phyloP scores from a whole-genome alignment of 768 basidiomycete species.

The Auricularia heimuer region DNA sequence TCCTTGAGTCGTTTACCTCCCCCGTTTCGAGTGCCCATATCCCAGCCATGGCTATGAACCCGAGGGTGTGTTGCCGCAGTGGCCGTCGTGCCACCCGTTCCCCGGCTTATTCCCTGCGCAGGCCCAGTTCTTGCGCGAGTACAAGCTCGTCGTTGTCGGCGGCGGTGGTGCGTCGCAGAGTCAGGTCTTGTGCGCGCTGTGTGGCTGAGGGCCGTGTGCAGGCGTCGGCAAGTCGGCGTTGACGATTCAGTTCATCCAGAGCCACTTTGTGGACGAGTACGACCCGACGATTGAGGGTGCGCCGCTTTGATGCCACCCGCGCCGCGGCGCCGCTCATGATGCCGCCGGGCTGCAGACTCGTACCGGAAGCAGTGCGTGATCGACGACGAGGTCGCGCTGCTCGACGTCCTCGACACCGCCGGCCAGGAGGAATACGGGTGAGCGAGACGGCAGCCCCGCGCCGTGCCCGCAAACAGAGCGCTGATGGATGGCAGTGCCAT shows the following conservation, averaged over 20 bases:
- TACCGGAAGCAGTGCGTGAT: constrained; percentile 96
- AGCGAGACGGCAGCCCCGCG: constrained; percentile 16
- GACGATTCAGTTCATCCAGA: constrained; percentile 98
- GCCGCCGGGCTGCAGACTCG: constrained; percentile 50
- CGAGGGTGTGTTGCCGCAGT: too few species aligned
- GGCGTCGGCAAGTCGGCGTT: constrained; percentile 82
- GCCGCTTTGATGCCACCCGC: constrained; percentile 9
- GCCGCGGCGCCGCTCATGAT: background rate
- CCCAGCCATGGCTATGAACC: too few species aligned
- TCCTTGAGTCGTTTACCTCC: too few species aligned
- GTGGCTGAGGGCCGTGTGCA: constrained; percentile 12
- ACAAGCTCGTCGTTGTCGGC: constrained; percentile 97
- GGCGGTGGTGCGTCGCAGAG: constrained; percentile 69
- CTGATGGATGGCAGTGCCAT: constrained; percentile 58
- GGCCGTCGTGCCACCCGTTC: too few species aligned
- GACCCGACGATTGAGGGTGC: constrained; percentile 92
- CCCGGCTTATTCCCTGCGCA: constrained; percentile 17
- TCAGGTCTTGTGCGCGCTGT: background rate
- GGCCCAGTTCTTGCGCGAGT: constrained; percentile 90
- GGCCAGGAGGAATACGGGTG: constrained; percentile 98
- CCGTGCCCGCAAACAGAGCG: constrained; percentile 1
- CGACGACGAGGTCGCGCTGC: constrained; percentile 95
- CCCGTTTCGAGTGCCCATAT: too few species aligned
- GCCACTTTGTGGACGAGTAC: constrained; percentile 85
- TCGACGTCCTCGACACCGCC: constrained; percentile 95